phyloP scores from a whole-genome alignment of 192 early-diverging fungal genomes.

The Podila epicladia region DNA sequence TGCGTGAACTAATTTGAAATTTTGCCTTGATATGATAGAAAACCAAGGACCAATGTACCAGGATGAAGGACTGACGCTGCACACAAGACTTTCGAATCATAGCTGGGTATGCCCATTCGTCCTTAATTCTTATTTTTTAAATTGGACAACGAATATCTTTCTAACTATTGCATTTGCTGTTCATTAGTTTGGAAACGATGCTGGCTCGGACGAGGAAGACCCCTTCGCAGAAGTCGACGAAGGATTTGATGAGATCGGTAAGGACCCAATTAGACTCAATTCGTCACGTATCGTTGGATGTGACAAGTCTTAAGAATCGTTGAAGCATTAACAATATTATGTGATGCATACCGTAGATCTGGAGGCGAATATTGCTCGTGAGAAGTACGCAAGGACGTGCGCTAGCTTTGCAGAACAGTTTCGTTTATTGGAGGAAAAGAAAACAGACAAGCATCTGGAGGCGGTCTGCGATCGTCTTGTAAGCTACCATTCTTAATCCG shows the following conservation, averaged over 20 bases:
- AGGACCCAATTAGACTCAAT: constrained; percentile 15
- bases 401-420: constrained; percentile 43
- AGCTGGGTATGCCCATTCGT: constrained; percentile 41
- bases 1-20: too few relatives aligned
- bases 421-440: constrained; percentile 29
- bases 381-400: constrained; percentile 53
- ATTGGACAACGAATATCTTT: background rate
- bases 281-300: background rate
- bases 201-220: constrained; percentile 58
- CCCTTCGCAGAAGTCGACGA: constrained; percentile 61
- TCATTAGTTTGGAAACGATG: constrained; percentile 49
- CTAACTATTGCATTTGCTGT: background rate
- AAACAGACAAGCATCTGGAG: constrained; percentile 26
- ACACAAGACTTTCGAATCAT: constrained; percentile 52
- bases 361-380: constrained; percentile 56
- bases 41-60: constrained; percentile 18
- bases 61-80: constrained; percentile 40
- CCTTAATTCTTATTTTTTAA: background rate
- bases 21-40: constrained; percentile 3
- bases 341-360: constrained; percentile 35
- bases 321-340: background rate
- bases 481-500: background rate
- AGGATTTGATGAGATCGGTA: constrained; percentile 59
- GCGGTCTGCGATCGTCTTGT: constrained; percentile 41
- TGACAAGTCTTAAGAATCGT: background rate